Evolutionary conservation across 768 basidiomycete species (phyloP), one percentile per base, ranked within the genome.

Genomic region (Termitomyces sp.): DNA sequence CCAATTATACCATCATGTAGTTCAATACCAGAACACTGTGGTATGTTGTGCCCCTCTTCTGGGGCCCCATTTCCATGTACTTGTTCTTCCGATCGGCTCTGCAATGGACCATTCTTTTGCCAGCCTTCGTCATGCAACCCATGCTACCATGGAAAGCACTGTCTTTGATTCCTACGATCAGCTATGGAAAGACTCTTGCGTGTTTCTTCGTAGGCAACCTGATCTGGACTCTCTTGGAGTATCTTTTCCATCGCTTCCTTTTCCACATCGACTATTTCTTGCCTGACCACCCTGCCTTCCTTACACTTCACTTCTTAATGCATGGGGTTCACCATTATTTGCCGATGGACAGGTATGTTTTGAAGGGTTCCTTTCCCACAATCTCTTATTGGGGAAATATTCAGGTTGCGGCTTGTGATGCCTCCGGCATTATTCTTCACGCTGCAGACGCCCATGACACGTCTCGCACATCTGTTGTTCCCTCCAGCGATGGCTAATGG

Each of bases 241-340:
- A 98, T 68, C 74, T 78, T 12, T 74, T 99, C 65, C 97, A 99
- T 72, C 88, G 97, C 41, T 98, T 98, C 83, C 74, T 99, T 49
- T 99, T 99, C 84, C 97, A 99, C 71, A 74, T 99, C 63, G 97
- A 99, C 67, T 78, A 84, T 9, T 71, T 79, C 65, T 81, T 99
- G 21, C 97, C 97, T 2, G 97, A 99, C 71, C 78, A 74, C 56
- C 87, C 88, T 5, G 72, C 75, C 51, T 91, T 88, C 72, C 77
- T 98, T 66, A 84, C 85, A 42, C 68, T 98, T 25, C 97, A 99
- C 68, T 99, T 99, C 74, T 68, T 91, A 65, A 76, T 92, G 68
- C 97, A 98, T 66, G 97, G 97, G 16, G 85, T 99, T 35, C 97
- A 99, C 68, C 97, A 99, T 71, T 99, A 95, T 67, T 76, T 99